Evolutionary conservation across 2,329 filamentous ascomycete genomes (phyloP), one percentile per base, ranked within the genome.

Genomic region (Kalmusia sp.): DNA sequence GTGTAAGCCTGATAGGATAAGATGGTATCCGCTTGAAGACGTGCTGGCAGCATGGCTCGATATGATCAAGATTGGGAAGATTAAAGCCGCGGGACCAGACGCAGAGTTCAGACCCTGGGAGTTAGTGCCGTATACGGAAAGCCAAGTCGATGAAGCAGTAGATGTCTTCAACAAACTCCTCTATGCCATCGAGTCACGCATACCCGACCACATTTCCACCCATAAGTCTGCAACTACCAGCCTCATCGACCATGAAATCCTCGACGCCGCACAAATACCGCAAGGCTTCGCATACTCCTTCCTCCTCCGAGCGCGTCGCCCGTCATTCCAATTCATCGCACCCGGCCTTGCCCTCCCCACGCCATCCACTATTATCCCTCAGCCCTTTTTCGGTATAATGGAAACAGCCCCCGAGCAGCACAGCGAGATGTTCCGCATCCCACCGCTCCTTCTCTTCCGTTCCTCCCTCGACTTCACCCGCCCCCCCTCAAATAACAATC

Each of bases 241-340:
- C 11, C 34, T 56, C 14, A 34, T 57, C 4, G 46, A 51, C 27
- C 28, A 57, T 12, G 33, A 31, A 15, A 38, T 40, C 8, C 46
- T 59, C 6, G 19, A 55, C 35, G 25, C 31, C 14, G 38, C 35
- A 4, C 8, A 51, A 8, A 49, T 54, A 24, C 43, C 43, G 2
- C 34, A 27, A n/a, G 52, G 50, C 19, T 62, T 62, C n/a, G 41
- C 41, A 17, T 51, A 47, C 24, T 46, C 58, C 21, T 62, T 59
- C 30, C 35, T 58, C 15, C 48, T 21, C 22, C 45, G 44, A 5
- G 52, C 33, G 12, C 49, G 45, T n/a, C 51, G 44, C 15, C 61
- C 59, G 31, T 48, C 41, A 17, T 63, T 63, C 48, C 33, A 33
- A 30, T 55, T 41, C 43, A 60, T 63, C 8, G 61, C 57, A 31